Percentiles rank a stretch among this genome's conserved stretches.
Conservation (phyloP, 2,329 filamentous ascomycete species). For the Xylariaceae sp. region DNA sequence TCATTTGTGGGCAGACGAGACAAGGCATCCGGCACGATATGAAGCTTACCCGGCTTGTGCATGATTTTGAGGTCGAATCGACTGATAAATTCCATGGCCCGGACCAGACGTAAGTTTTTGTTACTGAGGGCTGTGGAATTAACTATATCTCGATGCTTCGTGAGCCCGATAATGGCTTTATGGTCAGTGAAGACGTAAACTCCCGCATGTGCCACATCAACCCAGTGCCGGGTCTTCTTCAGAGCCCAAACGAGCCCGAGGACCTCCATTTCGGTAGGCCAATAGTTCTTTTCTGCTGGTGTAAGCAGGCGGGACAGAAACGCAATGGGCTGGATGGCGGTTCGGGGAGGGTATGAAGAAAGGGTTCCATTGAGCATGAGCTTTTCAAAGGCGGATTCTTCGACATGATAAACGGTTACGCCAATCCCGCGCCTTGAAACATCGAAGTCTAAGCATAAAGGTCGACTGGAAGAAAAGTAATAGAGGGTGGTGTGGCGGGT, state of each 20-base stretch:
- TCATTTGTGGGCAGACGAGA: no score
- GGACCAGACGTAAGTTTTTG: neutral
- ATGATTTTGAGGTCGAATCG: neutral
- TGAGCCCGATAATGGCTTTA: neutral
- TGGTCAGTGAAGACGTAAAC: neutral
- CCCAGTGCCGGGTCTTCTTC: neutral
- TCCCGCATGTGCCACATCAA: neutral
- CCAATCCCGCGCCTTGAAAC: neutral
- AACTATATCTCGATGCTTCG: neutral
- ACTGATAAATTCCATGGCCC: neutral
- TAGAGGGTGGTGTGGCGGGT: neutral
- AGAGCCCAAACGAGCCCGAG: neutral
- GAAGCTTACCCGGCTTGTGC: neutral
- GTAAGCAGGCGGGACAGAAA: neutral
- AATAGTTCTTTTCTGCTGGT: neutral
- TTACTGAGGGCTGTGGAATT: neutral
- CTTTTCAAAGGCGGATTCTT: neutral
- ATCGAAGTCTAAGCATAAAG: neutral
- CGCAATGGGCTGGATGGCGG: neutral
- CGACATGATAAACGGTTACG: neutral
- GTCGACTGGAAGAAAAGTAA: neutral
- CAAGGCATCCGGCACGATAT: neutral
- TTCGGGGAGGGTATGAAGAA: neutral
- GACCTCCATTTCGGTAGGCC: slow-evolving; percentile 1
- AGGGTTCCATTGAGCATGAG: neutral